Percentiles rank a stretch among this genome's conserved stretches.
Conservation (phyloP, 805 yeast genomes). For the Lipomyces anomalus region DNA sequence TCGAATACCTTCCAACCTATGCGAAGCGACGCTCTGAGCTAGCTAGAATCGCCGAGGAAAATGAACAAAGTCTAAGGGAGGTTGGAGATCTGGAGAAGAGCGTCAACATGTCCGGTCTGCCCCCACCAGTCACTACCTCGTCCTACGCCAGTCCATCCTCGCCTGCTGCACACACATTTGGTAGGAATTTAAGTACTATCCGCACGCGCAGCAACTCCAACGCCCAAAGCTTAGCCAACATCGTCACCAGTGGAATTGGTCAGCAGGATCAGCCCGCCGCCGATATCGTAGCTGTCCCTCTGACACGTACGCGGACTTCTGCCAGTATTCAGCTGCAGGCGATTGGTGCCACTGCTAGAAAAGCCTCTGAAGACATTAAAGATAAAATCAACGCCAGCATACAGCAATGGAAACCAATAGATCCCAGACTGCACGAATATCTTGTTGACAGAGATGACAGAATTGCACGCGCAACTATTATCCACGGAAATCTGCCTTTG, state of each 20-base stretch:
- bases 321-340: background rate
- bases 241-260: no score
- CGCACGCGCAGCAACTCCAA: no score
- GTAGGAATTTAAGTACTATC: no score
- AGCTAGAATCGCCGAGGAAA: conserved; percentile 2
- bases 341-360: background rate
- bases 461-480: conserved; percentile 17
- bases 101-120: no score
- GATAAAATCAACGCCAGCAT: conserved; percentile 2
- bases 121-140: no score
- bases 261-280: background rate
- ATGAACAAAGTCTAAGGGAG: conserved; percentile 2
- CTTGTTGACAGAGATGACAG: conserved; percentile 20
- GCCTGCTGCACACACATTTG: no score
- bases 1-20: conserved; percentile 22
- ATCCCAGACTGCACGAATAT: conserved; percentile 14
- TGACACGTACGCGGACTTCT: background rate
- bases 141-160: no score
- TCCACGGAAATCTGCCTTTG: conserved; percentile 22
- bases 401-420: conserved; percentile 5
- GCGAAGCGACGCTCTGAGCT: conserved; percentile 14
- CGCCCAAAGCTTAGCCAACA: no score
- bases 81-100: no score
- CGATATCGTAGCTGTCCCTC: background rate
- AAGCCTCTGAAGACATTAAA: conserved; percentile 2